phyloP scores from a whole-genome alignment of 257 asterid genomes.

The Capsicum chinense region DNA sequence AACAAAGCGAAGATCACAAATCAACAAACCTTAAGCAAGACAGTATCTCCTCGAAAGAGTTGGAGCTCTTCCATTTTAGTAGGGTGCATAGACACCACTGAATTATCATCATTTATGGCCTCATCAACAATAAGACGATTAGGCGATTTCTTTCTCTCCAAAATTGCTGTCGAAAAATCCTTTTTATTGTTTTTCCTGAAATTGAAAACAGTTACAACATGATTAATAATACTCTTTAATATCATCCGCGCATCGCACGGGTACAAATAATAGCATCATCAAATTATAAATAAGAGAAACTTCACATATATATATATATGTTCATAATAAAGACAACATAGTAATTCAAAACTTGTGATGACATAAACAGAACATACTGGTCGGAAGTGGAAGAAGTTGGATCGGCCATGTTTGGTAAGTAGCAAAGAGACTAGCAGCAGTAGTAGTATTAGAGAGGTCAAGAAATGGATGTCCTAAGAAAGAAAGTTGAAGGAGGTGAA shows the following conservation, averaged over 20 bases:
- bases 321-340: neutral
- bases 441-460: neutral
- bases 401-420: neutral
- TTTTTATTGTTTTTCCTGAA: constrained; percentile 78
- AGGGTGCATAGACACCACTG: constrained; percentile 79
- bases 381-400: constrained; percentile 17
- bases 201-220: neutral
- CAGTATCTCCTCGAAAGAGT: constrained; percentile 85
- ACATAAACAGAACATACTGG: neutral
- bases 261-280: neutral
- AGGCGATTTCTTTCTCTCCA: constrained; percentile 84
- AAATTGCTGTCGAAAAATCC: constrained; percentile 80
- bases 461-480: neutral
- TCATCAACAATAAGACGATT: constrained; percentile 84
- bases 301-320: too few relatives aligned
- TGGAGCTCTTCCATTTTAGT: constrained; percentile 88
- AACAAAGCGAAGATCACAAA: too few relatives aligned
- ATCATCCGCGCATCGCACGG: too few relatives aligned
- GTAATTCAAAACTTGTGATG: neutral
- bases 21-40: constrained; percentile 69
- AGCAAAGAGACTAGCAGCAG: neutral
- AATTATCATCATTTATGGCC: constrained; percentile 80
- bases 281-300: neutral
- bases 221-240: too few relatives aligned
- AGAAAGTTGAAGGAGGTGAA: neutral